These are phyloP conservation scores for Pichia sp. DNA, from an alignment of 1,139 yeast genomes.

Conservation along the genomic window DNA sequence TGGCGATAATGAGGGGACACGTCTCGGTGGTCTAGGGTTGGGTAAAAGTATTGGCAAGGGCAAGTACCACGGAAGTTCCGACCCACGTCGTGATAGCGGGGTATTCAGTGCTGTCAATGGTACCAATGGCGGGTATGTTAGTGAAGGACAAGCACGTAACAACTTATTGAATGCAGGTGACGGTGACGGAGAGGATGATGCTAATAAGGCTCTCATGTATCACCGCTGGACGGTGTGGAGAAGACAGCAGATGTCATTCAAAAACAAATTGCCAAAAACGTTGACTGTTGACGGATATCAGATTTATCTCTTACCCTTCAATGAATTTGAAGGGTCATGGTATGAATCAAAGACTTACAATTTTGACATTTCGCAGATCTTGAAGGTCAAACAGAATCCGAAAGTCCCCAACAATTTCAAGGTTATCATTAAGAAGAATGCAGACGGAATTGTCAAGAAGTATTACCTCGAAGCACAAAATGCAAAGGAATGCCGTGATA, in stretches of 20 bases:
- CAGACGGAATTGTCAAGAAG: slow-evolving; percentile 48
- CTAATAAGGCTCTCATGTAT: slow-evolving; percentile 16
- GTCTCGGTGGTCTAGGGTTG: too few relatives aligned
- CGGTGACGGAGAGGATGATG: slow-evolving; percentile 3
- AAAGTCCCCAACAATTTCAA: slow-evolving; percentile 79
- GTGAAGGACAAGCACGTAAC: too few relatives aligned
- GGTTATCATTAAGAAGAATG: slow-evolving; percentile 63
- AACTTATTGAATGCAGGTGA: too few relatives aligned
- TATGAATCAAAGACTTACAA: slow-evolving; percentile 71
- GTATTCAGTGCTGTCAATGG: too few relatives aligned
- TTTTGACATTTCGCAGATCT: slow-evolving; percentile 76
- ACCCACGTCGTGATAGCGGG: too few relatives aligned
- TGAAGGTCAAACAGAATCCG: slow-evolving; percentile 67
- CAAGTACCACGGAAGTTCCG: too few relatives aligned
- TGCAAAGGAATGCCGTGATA: slow-evolving; percentile 60
- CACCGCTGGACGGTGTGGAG: slow-evolving; percentile 75
- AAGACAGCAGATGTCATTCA: slow-evolving; percentile 77
- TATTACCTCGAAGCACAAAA: slow-evolving; percentile 80
- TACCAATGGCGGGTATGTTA: too few relatives aligned
- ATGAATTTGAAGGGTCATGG: slow-evolving; percentile 50
- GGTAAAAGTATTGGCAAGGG: too few relatives aligned
- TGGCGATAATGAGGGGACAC: slow-evolving; percentile 13
- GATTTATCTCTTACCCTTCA: slow-evolving; percentile 80
- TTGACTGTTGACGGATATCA: slow-evolving; percentile 91
- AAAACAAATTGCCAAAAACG: slow-evolving; percentile 73